Evolutionary conservation across 2,329 filamentous ascomycete species (phyloP).

Genomic region (Fusarium liriodendri): DNA sequence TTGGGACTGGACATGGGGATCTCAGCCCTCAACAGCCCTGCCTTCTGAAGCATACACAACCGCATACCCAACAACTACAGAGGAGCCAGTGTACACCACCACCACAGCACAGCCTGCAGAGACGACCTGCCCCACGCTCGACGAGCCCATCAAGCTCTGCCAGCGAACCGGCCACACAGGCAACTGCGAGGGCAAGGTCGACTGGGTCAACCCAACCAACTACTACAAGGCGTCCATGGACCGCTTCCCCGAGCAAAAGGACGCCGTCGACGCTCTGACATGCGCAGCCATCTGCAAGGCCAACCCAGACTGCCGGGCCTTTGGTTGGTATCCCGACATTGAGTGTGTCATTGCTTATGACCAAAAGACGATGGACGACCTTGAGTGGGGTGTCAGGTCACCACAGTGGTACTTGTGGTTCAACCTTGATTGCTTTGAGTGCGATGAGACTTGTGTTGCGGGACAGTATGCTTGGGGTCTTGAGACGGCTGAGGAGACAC

Average conservation of each 20-base stretch:
- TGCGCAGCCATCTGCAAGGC: neutral
- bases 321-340: neutral
- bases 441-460: neutral
- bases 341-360: neutral
- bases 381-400: neutral
- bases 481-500: neutral
- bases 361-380: neutral
- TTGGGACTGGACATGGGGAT: conserved; percentile 1
- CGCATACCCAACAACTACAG: neutral
- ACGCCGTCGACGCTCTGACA: neutral
- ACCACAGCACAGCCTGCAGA: neutral
- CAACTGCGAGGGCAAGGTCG: neutral
- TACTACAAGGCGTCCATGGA: neutral
- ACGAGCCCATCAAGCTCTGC: neutral
- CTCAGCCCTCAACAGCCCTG: neutral
- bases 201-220: neutral
- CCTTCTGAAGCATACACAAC: neutral
- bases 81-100: neutral
- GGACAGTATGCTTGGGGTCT: neutral
- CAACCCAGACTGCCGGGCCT: neutral
- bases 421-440: neutral
- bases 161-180: neutral
- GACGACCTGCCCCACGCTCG: neutral
- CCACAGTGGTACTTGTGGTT: neutral
- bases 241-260: neutral